Evolutionary conservation across 2,329 filamentous ascomycete genomes (phyloP).

Genomic region (Penicillium sp.): DNA sequence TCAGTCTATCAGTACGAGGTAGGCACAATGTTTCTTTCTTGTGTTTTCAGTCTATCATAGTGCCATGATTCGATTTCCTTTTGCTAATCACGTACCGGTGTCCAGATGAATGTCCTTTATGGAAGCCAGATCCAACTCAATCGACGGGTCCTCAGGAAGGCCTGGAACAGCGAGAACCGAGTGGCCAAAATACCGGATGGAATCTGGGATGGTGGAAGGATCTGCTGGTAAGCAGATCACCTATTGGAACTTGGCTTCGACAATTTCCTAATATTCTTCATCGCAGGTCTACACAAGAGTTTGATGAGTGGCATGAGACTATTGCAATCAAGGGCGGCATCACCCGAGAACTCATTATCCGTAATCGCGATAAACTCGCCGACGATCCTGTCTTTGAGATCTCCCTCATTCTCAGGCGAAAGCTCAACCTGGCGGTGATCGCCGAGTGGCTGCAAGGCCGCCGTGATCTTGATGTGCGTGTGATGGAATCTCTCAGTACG

Average conservation of each 20-base stretch:
- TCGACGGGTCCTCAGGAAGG: constrained; percentile 61
- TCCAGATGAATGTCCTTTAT: constrained; percentile 63
- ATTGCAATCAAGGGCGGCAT: constrained; percentile 72
- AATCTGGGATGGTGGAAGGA: constrained; percentile 76
- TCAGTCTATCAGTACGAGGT: constrained; percentile 83
- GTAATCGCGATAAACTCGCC: too few relatives aligned
- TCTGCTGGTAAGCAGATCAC: constrained; percentile 66
- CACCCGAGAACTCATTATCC: constrained; percentile 45
- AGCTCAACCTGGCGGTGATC: constrained; percentile 63
- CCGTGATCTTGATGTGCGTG: constrained; percentile 59
- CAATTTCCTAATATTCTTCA: constrained; percentile 12
- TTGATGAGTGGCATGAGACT: constrained; percentile 47
- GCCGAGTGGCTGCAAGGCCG: constrained; percentile 61
- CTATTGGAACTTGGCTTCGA: constrained; percentile 35
- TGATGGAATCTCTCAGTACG: constrained; percentile 73
- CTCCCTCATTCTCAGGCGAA: constrained; percentile 56
- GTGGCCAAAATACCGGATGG: constrained; percentile 32
- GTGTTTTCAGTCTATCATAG: too few relatives aligned
- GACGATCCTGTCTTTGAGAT: constrained; percentile 57
- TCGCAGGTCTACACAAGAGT: constrained; percentile 37
- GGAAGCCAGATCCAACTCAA: constrained; percentile 59
- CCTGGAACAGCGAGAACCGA: constrained; percentile 62
- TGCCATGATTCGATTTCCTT: background rate
- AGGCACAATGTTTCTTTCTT: constrained; percentile 39
- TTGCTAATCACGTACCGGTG: constrained; percentile 10